A percentile compares a stretch with the other conserved stretches of the same genome.
phyloP scores from a whole-genome alignment of 2,329 filamentous ascomycete species.

The Sarocladium strictum region DNA sequence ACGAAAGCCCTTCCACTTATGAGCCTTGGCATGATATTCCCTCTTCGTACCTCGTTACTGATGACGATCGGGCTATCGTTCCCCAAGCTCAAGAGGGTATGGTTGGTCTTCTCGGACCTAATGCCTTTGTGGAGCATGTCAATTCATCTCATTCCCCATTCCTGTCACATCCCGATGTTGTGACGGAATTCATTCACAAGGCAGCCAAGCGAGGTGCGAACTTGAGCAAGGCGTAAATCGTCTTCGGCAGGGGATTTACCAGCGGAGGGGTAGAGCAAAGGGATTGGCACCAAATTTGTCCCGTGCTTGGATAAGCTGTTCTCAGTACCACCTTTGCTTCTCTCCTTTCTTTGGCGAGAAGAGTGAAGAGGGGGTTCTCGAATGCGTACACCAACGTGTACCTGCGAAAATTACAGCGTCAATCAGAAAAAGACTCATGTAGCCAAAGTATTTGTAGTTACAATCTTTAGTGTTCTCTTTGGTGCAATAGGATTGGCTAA shows the following conservation, averaged over 20 bases:
- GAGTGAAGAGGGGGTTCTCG: too few relatives aligned
- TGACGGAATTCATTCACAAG: not conserved
- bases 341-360: too few relatives aligned
- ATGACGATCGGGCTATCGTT: constrained; percentile 2
- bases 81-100: constrained; percentile 3
- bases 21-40: constrained; percentile 8
- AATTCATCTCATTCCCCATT: constrained; percentile 5
- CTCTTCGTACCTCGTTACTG: not conserved
- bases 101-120: not conserved
- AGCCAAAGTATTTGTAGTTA: too few relatives aligned
- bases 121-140: not conserved
- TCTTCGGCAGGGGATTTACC: not conserved
- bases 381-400: too few relatives aligned
- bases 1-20: not conserved
- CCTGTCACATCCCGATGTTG: constrained; percentile 2
- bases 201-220: not conserved
- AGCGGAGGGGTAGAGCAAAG: not conserved
- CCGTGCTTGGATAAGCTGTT: too few relatives aligned
- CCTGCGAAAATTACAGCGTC: too few relatives aligned
- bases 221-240: not conserved
- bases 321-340: too few relatives aligned
- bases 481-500: too few relatives aligned
- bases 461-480: too few relatives aligned
- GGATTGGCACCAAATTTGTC: too few relatives aligned
- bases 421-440: too few relatives aligned